Evolutionary conservation across 768 basidiomycete genomes (phyloP).

Genomic region (Floccularia luteovirens): DNA sequence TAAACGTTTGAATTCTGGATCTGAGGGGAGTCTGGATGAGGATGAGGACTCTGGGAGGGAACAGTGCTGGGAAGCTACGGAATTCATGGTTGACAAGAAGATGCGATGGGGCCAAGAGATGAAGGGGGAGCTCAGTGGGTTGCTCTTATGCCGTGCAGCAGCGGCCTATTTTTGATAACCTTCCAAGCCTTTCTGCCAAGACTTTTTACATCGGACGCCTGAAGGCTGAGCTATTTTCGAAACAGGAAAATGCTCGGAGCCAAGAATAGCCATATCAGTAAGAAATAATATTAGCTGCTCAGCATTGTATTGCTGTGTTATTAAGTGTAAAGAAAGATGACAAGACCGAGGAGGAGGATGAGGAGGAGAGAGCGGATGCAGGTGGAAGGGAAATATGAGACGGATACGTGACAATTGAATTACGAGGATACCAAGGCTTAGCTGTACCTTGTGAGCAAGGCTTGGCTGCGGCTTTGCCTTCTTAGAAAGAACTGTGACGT

Average conservation of each 20-base stretch:
- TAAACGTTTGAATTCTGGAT: constrained; percentile 24
- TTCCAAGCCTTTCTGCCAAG: constrained; percentile 43
- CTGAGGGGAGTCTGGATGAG: constrained; percentile 14
- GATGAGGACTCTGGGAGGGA: constrained; percentile 19
- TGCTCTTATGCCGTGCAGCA: constrained; percentile 37
- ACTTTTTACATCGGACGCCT: constrained; percentile 15
- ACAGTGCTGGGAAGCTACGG: constrained; percentile 20
- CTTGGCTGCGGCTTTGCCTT: constrained; percentile 8
- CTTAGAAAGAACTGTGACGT: constrained; percentile 7
- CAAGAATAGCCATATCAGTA: constrained; percentile 17
- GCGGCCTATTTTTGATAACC: constrained; percentile 35
- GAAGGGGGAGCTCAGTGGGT: constrained; percentile 25
- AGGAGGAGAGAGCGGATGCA: too few species aligned
- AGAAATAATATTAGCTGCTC: too few species aligned
- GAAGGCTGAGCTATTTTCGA: constrained; percentile 32
- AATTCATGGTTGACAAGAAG: constrained; percentile 26
- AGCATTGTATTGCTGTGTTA: too few species aligned
- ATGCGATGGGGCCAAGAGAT: constrained; percentile 30
- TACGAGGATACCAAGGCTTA: too few species aligned
- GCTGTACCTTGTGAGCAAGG: too few species aligned
- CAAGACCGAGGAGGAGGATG: too few species aligned
- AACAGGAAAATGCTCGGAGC: constrained; percentile 23
- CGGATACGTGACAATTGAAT: too few species aligned
- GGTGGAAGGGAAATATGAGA: too few species aligned
- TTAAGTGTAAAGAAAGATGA: too few species aligned